Conservation (phyloP, 2,329 filamentous ascomycete genomes). For the Piedraia hortae region DNA sequence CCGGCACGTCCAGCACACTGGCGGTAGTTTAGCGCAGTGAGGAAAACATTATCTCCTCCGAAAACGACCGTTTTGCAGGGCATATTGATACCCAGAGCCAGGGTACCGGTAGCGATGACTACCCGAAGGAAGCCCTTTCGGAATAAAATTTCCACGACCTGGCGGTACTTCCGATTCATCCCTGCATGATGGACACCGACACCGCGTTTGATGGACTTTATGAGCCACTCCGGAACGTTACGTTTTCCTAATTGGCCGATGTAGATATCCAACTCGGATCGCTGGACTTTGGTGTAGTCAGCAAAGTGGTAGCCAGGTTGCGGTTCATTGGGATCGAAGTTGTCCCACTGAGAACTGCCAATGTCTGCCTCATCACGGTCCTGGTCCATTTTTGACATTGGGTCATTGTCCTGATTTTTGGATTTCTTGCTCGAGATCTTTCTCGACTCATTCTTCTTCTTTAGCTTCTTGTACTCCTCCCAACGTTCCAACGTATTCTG, state of each 20-base stretch:
- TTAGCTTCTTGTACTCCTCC: constrained; percentile 27
- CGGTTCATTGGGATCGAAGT: constrained; percentile 38
- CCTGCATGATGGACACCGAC: constrained; percentile 55
- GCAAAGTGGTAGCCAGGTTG: constrained; percentile 38
- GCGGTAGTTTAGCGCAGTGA: constrained; percentile 49
- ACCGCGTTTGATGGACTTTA: constrained; percentile 35
- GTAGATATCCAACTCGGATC: constrained; percentile 30
- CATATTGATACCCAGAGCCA: constrained; percentile 59
- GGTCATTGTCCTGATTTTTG: constrained; percentile 17
- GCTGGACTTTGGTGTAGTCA: constrained; percentile 29
- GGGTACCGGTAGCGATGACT: constrained; percentile 47
- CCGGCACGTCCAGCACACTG: constrained; percentile 55
- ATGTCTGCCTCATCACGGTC: constrained; percentile 27
- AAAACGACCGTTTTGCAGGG: constrained; percentile 64
- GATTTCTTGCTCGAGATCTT: constrained; percentile 13
- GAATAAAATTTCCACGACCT: constrained; percentile 46
- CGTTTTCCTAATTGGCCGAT: constrained; percentile 25
- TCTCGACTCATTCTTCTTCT: constrained; percentile 14
- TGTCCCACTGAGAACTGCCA: constrained; percentile 30
- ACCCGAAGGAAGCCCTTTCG: constrained; percentile 42
- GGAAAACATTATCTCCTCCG: constrained; percentile 40
- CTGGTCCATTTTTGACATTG: constrained; percentile 28
- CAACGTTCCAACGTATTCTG: constrained; percentile 29
- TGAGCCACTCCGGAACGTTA: constrained; percentile 24
- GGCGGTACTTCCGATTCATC: constrained; percentile 52